Base-by-base conservation (phyloP, 257 asterid species). In the Capsicum baccatum region DNA sequence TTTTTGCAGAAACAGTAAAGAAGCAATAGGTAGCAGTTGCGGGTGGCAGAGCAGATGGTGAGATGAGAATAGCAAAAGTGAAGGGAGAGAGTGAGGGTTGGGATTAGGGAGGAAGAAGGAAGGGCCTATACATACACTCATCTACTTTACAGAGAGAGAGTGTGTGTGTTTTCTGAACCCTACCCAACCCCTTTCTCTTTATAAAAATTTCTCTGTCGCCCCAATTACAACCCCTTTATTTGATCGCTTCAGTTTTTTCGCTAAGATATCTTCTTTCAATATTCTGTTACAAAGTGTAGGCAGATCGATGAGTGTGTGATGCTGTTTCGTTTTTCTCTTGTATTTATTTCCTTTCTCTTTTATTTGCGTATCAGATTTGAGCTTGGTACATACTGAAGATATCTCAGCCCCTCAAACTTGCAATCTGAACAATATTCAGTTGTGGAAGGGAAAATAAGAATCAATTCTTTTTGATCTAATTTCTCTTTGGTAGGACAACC, bases 281-380 rank as follows among this genome's bases (percentile, higher is more conserved):
- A 44, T 19, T 14, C 39, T 68, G 33, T 58, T 62, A 62, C 7
- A 9, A 9, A 4, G 42, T 0, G 58, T 9, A 62, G 15, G 37
- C 33, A 9, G 68, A 62, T 62, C 68, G 68, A 62, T 62, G 70
- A 10, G 70, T 64, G 42, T 63, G 70, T 21, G 52, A 42, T 70
- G 35, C 26, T 47, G 16, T 37, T 70, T 42, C 56, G 21, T 42
- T 70, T 37, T 39, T 73, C 37, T 16, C 58, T 50, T 11, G 42
- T 37, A 67, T 57, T 50, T 48, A 66, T 68, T 33, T 50, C 17
- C 9, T 52, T 9, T 71, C 5, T 63, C 71, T 56, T 79, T 71
- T 47, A 8, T 52, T 80, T 89, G 64, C 82, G 83, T 71, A 63
- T 74, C 79, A 71, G 85, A 50, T 83, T 83, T 85, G 90, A 83